Evolutionary conservation across 2,329 filamentous ascomycete species (phyloP).

Genomic region (Ceratocystis huliohia): DNA sequence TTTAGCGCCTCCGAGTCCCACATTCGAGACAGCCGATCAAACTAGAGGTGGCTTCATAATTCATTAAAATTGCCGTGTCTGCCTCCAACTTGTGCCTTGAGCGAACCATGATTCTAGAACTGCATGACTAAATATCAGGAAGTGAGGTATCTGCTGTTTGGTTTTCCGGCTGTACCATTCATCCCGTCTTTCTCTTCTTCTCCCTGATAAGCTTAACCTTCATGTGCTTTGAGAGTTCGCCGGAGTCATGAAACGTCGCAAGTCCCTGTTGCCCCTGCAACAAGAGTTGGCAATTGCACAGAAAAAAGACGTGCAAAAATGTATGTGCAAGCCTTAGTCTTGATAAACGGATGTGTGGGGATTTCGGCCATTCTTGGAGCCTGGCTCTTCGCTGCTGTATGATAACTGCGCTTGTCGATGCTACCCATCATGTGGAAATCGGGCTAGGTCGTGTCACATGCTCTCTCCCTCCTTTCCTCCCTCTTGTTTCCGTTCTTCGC

Average conservation of each 20-base stretch:
- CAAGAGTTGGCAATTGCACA: not conserved
- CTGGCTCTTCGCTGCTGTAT: not conserved
- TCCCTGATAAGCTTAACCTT: not conserved
- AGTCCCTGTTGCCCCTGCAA: not conserved
- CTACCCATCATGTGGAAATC: not conserved
- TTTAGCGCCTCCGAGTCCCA: not conserved
- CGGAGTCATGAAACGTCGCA: not conserved
- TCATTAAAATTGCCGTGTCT: not conserved
- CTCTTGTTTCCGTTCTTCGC: not conserved
- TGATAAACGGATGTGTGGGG: not conserved
- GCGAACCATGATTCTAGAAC: not conserved
- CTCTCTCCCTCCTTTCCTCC: not conserved
- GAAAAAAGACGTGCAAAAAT: not conserved
- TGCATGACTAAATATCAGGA: not conserved
- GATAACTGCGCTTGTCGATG: not conserved
- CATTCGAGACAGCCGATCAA: slow-evolving; percentile 1
- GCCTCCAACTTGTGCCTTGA: not conserved
- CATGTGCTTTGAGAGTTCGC: not conserved
- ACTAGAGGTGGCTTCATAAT: not conserved
- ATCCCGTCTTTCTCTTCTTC: not conserved
- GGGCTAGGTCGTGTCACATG: not conserved
- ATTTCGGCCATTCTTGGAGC: not conserved
- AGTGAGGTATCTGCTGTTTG: not conserved
- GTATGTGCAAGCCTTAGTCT: not conserved
- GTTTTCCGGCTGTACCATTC: not conserved